Percentiles rank a stretch among this genome's conserved stretches.
These are phyloP conservation scores for Candida maltosa DNA, from an alignment of 805 yeast genomes.

Conservation along the genomic window DNA sequence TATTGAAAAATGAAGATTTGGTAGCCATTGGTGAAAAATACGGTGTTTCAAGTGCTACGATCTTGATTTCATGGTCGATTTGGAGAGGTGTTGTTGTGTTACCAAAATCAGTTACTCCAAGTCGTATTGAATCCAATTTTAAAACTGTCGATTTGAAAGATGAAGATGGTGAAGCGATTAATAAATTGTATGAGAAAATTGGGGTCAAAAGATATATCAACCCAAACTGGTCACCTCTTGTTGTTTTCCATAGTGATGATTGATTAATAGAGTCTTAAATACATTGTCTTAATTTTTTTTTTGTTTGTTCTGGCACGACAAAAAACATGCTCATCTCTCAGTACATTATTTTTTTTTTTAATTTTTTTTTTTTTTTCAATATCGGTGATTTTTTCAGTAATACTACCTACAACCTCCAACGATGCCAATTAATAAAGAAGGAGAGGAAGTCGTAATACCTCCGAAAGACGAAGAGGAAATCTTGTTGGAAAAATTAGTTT, in stretches of 20 bases:
- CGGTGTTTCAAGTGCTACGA: constrained; percentile 44
- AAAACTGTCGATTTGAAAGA: constrained; percentile 27
- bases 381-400: no score
- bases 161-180: constrained; percentile 32
- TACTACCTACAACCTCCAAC: neutral
- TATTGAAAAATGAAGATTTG: constrained; percentile 43
- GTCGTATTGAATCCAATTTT: constrained; percentile 31
- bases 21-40: constrained; percentile 42
- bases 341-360: constrained; percentile 2
- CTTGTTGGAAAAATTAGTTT: constrained; percentile 75
- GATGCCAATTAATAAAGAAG: constrained; percentile 11
- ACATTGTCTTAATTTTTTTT: no score
- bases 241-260: no score
- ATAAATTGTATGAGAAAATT: constrained; percentile 20
- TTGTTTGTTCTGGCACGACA: no score
- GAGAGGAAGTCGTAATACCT: constrained; percentile 37
- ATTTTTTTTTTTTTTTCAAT: no score
- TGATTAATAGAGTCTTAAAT: no score
- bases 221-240: neutral
- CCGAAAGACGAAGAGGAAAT: constrained; percentile 85
- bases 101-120: constrained; percentile 32
- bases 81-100: constrained; percentile 52
- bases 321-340: constrained; percentile 3
- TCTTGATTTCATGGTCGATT: constrained; percentile 58
- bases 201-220: constrained; percentile 15